These are phyloP conservation scores for Prunella vulgaris DNA, from an alignment of 257 asterid genomes.

Conservation along the genomic window DNA sequence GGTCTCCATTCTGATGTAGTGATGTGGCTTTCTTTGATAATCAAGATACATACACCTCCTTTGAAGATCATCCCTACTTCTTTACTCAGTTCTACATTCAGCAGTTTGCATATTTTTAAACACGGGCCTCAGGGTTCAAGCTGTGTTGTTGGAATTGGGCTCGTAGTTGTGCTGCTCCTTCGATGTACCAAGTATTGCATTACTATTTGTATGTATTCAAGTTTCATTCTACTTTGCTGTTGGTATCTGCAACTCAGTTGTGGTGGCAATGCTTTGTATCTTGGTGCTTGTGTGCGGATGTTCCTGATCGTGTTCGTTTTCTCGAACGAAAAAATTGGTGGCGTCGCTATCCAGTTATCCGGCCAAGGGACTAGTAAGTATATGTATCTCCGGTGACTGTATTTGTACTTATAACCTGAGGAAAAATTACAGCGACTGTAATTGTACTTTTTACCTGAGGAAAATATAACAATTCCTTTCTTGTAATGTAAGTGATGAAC, in stretches of 20 bases:
- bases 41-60: not conserved
- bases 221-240: not conserved
- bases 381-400: not conserved
- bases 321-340: not conserved
- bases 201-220: not conserved
- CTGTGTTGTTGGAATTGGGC: not conserved
- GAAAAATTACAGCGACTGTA: not conserved
- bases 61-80: slow-evolving; percentile 5
- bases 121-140: not conserved
- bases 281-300: not conserved
- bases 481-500: not conserved
- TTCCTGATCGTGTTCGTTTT: not conserved
- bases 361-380: not conserved
- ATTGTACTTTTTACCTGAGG: not conserved
- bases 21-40: not conserved
- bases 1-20: slow-evolving; percentile 1
- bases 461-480: not conserved
- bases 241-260: not conserved
- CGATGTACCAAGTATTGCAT: not conserved
- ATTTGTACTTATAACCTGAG: not conserved
- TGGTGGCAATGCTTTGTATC: not conserved
- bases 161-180: not conserved
- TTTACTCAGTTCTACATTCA: not conserved
- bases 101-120: not conserved
- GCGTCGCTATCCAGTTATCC: not conserved